Conservation (phyloP, 768 basidiomycete species). For the Boletus speciosus region DNA sequence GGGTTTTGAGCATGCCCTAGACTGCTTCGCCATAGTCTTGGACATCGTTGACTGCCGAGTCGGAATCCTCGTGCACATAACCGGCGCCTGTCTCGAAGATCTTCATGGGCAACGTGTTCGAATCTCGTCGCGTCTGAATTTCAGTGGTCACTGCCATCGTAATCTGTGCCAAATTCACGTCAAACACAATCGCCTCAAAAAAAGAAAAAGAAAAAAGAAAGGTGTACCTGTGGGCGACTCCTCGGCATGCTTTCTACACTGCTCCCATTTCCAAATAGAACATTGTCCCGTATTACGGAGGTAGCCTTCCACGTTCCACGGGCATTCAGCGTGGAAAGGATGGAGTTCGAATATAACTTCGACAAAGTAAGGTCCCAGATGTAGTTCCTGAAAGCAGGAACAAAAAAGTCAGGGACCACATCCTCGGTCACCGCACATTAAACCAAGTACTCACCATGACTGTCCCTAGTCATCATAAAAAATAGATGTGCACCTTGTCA, state of each 20-base stretch:
- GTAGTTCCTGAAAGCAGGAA: conserved; percentile 8
- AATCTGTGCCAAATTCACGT: background rate
- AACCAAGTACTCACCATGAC: conserved; percentile 1
- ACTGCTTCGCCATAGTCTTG: background rate
- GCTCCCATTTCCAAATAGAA: conserved; percentile 3
- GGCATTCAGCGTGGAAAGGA: conserved; percentile 20
- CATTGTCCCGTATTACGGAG: background rate
- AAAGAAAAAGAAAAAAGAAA: no score
- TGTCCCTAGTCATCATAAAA: background rate
- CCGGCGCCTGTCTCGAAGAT: background rate
- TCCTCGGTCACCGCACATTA: background rate
- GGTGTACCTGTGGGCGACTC: conserved; percentile 4
- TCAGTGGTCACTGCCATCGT: conserved; percentile 1
- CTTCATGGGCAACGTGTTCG: background rate
- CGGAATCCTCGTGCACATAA: background rate
- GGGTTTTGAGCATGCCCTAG: background rate
- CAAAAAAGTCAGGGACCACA: background rate
- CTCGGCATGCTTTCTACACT: background rate
- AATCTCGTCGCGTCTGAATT: background rate
- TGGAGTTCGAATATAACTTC: conserved; percentile 25
- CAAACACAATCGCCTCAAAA: background rate
- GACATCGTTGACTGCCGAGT: background rate
- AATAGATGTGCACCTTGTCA: background rate
- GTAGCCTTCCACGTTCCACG: conserved; percentile 22
- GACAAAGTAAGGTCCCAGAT: conserved; percentile 25